Conservation (phyloP, 768 basidiomycete genomes). For the Candolleomyces efflorescens region DNA sequence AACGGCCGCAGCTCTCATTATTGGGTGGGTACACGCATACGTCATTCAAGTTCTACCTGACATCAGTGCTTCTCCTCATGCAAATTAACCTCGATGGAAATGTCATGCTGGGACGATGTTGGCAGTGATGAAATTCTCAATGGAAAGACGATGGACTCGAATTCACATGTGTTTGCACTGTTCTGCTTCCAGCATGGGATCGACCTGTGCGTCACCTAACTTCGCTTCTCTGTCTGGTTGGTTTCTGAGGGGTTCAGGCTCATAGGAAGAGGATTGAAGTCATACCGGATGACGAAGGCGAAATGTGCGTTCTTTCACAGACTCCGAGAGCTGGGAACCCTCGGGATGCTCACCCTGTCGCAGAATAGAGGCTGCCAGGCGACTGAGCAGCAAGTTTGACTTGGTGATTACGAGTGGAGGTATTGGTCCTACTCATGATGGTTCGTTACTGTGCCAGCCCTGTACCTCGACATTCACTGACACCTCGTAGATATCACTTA, state of each 20-base stretch:
- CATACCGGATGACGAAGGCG: slow-evolving; percentile 83
- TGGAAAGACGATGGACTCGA: slow-evolving; percentile 82
- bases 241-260: too few species aligned
- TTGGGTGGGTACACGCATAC: slow-evolving; percentile 47
- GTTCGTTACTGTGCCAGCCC: slow-evolving; percentile 32
- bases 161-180: slow-evolving; percentile 83
- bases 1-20: slow-evolving; percentile 71
- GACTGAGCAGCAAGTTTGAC: slow-evolving; percentile 81
- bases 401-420: slow-evolving; percentile 90
- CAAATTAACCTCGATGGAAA: neutral
- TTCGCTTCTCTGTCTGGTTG: too few species aligned
- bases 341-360: neutral
- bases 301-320: slow-evolving; percentile 59
- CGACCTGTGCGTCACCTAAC: slow-evolving; percentile 50
- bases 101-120: neutral
- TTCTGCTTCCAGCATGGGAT: slow-evolving; percentile 88
- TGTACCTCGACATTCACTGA: neutral
- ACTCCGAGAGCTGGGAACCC: neutral
- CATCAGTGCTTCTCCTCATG: neutral
- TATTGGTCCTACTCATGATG: slow-evolving; percentile 89
- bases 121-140: slow-evolving; percentile 87
- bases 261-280: slow-evolving; percentile 84
- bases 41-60: neutral
- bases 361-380: slow-evolving; percentile 80
- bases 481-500: slow-evolving; percentile 76